A percentile compares a stretch with the other conserved stretches of the same genome.
These are phyloP conservation scores for Gracilariopsis chorda DNA, from an alignment of 23 red algal species.

Conservation along the genomic window DNA sequence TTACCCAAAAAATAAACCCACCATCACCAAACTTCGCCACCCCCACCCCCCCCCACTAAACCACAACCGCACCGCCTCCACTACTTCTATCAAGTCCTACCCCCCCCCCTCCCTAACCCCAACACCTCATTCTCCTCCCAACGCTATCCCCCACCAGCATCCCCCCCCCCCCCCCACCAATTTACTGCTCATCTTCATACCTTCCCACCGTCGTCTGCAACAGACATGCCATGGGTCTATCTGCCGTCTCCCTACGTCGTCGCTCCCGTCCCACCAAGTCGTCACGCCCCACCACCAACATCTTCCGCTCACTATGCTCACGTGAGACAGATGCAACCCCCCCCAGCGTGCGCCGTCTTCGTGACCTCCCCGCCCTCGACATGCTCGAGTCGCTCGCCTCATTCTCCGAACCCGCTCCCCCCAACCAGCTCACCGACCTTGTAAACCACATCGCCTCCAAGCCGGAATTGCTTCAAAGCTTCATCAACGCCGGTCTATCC, in stretches of 20 bases:
- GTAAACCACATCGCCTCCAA: neutral
- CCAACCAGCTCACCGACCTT: neutral
- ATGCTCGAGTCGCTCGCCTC: neutral
- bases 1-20: neutral
- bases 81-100: neutral
- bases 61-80: neutral
- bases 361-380: slow-evolving; percentile 18
- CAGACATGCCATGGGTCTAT: slow-evolving; percentile 20
- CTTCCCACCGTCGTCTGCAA: too few relatives aligned
- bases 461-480: neutral
- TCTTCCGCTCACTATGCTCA: neutral
- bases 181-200: neutral
- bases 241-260: neutral
- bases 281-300: neutral
- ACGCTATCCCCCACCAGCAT: neutral
- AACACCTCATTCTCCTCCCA: neutral
- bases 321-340: neutral
- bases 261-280: neutral
- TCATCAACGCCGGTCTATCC: neutral
- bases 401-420: neutral
- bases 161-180: neutral
- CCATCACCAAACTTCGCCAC: neutral
- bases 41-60: neutral
- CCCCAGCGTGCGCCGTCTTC: neutral
- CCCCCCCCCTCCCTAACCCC: neutral